Evolutionary conservation across 768 basidiomycete genomes (phyloP), one percentile per base, ranked within the genome.

Genomic region (Boletus rex-veris): DNA sequence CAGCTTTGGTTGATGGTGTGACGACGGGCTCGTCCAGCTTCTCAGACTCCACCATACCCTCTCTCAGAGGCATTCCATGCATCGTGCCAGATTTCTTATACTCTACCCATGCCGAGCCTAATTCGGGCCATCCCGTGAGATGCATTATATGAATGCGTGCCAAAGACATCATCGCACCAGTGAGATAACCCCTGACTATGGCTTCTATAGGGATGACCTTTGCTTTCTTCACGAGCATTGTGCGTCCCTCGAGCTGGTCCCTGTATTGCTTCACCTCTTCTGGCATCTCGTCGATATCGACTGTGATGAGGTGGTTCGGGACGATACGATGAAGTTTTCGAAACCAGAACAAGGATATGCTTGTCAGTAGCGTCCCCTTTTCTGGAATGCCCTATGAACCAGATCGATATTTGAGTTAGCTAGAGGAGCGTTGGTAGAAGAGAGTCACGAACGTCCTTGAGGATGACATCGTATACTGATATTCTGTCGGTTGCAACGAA

Each of bases 1-100:
- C 93, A 1, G 96, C 97, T 68, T 99, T 98, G 7, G 97, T 98
- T 0, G 93, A 96, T 0, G 97, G 97, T 0, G 97, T 99, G 69
- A 99, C 95, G 28, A 98, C 73, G 2, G 95, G 90, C 54, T 85
- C 74, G 1, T 86, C 81, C 19, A 99, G 74, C 64, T 88, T 85
- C 60, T 91, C 80, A 1, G 89, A 91, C 75, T 99, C 95, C n/a
- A 59, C 83, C 76, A 48, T 97, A 9, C 86, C 91, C 6, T 78
- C 71, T 0, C 90, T 87, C 46, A 97, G 74, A 8, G 75, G 64
- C 26, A 97, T 91, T 2, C 90, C 90, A 62, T 98, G 96, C 5
- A 96, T 87, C 0, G 92, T 98, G 44, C 88, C 84, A 0, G 77
- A 78, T 71, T 84, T 86, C 72, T 91, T 85, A 74, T 98, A 99